Conservation (phyloP, 2,329 filamentous ascomycete species). For the Penicillium sp. region DNA sequence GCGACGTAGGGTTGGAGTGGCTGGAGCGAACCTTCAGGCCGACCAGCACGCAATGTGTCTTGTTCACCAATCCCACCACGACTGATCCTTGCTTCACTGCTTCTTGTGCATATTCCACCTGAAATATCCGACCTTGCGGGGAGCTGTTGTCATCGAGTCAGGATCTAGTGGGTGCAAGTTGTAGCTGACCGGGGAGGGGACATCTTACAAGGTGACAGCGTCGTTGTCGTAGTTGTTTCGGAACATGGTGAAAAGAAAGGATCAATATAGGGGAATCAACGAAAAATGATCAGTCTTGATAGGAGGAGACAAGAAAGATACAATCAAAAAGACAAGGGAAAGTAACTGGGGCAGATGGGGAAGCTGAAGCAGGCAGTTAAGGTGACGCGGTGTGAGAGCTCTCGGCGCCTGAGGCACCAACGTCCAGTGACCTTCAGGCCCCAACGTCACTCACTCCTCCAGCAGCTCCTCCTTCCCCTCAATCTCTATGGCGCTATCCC, state of each 20-base stretch:
- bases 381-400: conserved; percentile 38
- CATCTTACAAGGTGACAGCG: conserved; percentile 89
- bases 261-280: conserved; percentile 6
- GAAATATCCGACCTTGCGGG: conserved; percentile 98
- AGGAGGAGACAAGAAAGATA: conserved; percentile 7
- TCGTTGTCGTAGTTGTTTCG: conserved; percentile 99
- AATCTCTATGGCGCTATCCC: conserved; percentile 18
- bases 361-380: conserved; percentile 33
- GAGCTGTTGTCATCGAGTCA: conserved; percentile 62
- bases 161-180: conserved; percentile 5
- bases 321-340: conserved; percentile 14
- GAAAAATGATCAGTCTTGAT: conserved; percentile 5
- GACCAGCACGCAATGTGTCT: conserved; percentile 94
- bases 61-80: conserved; percentile 94
- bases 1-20: background rate
- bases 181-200: conserved; percentile 21
- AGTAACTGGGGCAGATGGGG: conserved; percentile 21
- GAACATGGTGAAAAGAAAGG: conserved; percentile 70
- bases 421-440: conserved; percentile 29
- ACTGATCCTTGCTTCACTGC: conserved; percentile 99
- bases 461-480: conserved; percentile 14
- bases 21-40: conserved; percentile 77
- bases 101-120: conserved; percentile 98
- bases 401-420: conserved; percentile 25
- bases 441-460: conserved; percentile 33